A percentile compares a stretch with the other conserved stretches of the same genome.
Conservation (phyloP, 805 yeast genomes). For the Debaryomyces hansenii region DNA sequence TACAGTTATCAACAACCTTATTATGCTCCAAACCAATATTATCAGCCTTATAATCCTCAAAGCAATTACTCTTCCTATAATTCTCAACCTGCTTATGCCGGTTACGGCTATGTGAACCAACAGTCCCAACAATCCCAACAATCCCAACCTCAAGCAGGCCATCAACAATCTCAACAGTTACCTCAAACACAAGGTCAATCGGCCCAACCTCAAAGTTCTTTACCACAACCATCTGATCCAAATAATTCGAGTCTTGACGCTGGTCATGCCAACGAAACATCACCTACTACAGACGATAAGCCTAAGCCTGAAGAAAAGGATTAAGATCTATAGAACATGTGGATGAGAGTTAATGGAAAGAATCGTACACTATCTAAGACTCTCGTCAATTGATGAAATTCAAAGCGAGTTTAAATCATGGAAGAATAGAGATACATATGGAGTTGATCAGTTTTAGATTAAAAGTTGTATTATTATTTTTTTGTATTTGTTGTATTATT, state of each 20-base stretch:
- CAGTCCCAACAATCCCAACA: slow-evolving; percentile 8
- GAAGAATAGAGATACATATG: too few relatives aligned
- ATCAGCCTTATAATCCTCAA: slow-evolving; percentile 18
- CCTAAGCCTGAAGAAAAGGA: slow-evolving; percentile 1
- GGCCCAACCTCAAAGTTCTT: not conserved
- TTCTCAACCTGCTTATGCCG: slow-evolving; percentile 16
- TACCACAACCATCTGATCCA: slow-evolving; percentile 1
- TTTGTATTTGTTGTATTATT: too few relatives aligned
- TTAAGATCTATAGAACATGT: not conserved
- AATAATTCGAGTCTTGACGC: not conserved
- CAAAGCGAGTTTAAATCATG: too few relatives aligned
- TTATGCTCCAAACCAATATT: slow-evolving; percentile 23
- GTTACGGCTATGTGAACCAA: slow-evolving; percentile 14
- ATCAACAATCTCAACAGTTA: slow-evolving; percentile 7
- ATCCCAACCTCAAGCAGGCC: not conserved
- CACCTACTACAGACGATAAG: not conserved
- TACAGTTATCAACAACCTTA: slow-evolving; percentile 25
- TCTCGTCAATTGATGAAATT: too few relatives aligned
- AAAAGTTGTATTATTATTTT: too few relatives aligned
- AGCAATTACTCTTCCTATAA: slow-evolving; percentile 15
- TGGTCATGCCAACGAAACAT: not conserved
- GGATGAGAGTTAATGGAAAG: too few relatives aligned
- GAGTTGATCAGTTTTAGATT: too few relatives aligned
- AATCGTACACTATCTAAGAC: too few relatives aligned
- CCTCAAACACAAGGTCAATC: slow-evolving; percentile 1